phyloP scores from a whole-genome alignment of 2,329 filamentous ascomycete genomes.

The Coleophoma cylindrospora region DNA sequence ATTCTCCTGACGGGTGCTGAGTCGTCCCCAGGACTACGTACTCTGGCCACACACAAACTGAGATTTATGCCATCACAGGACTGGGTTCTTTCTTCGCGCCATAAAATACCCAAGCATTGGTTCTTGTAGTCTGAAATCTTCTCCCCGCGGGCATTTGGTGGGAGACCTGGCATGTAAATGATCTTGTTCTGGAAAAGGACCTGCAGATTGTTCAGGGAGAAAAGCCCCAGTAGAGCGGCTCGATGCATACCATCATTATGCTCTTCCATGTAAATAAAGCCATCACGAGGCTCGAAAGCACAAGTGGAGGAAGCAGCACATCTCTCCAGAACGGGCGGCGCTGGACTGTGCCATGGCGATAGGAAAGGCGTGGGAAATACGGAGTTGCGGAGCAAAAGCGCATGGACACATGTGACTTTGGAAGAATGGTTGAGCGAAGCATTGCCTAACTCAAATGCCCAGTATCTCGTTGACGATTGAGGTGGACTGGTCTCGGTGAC shows the following conservation, averaged over 20 bases:
- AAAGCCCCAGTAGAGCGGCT: too few relatives aligned
- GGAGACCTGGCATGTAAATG: constrained; percentile 74
- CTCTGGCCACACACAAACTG: constrained; percentile 45
- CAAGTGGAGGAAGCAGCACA: constrained; percentile 42
- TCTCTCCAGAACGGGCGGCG: constrained; percentile 1
- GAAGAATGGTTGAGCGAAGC: too few relatives aligned
- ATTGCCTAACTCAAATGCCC: too few relatives aligned
- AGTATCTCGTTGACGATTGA: too few relatives aligned
- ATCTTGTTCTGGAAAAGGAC: constrained; percentile 71
- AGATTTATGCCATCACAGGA: constrained; percentile 63
- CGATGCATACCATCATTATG: constrained; percentile 56
- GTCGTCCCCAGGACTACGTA: constrained; percentile 2
- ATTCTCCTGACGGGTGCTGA: constrained; percentile 24
- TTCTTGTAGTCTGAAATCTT: constrained; percentile 57
- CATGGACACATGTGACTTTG: too few relatives aligned
- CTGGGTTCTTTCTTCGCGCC: constrained; percentile 58
- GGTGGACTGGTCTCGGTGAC: too few relatives aligned
- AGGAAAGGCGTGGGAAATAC: too few relatives aligned
- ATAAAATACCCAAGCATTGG: constrained; percentile 56
- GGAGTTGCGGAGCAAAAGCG: too few relatives aligned
- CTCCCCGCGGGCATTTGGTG: constrained; percentile 65
- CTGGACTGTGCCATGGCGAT: constrained; percentile 1
- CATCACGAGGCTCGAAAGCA: constrained; percentile 62
- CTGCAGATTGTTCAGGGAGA: too few relatives aligned
- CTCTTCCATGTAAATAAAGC: constrained; percentile 64